Conservation (phyloP, 2,329 filamentous ascomycete genomes). For the Aspergillus fumigatus region DNA sequence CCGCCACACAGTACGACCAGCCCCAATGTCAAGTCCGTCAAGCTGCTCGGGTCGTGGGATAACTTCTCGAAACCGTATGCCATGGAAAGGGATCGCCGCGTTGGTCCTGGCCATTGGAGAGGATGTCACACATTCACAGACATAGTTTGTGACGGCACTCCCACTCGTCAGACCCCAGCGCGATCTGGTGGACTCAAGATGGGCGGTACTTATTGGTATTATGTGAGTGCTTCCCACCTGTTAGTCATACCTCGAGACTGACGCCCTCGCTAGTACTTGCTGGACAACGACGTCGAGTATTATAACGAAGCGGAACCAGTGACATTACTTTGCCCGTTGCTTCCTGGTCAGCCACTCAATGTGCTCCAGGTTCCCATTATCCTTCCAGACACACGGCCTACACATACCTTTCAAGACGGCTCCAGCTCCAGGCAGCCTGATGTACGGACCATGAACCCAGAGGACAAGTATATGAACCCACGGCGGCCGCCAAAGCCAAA, state of each 20-base stretch:
- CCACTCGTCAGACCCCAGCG: conserved; percentile 47
- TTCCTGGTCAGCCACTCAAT: conserved; percentile 86
- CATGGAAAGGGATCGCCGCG: conserved; percentile 75
- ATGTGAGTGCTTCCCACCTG: conserved; percentile 56
- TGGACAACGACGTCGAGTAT: conserved; percentile 72
- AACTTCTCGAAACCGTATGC: conserved; percentile 76
- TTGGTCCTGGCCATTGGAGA: conserved; percentile 73
- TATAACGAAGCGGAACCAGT: conserved; percentile 68
- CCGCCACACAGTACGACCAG: conserved; percentile 27
- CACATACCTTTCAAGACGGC: conserved; percentile 61
- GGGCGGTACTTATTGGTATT: conserved; percentile 94
- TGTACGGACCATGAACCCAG: conserved; percentile 71
- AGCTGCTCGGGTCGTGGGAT: conserved; percentile 90
- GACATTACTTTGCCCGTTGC: conserved; percentile 75
- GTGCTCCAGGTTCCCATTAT: conserved; percentile 75
- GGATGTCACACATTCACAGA: conserved; percentile 83
- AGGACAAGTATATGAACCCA: conserved; percentile 69
- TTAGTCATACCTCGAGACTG: conserved; percentile 12
- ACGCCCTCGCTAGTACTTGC: conserved; percentile 62
- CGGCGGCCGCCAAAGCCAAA: conserved; percentile 53
- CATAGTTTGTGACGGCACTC: conserved; percentile 74
- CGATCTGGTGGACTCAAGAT: conserved; percentile 81
- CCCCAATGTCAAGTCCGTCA: conserved; percentile 55
- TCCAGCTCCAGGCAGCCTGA: conserved; percentile 56
- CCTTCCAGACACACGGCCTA: conserved; percentile 40